These are phyloP conservation scores for Pugionium cornutum DNA, from an alignment of 345 rosid genomes.

Conservation along the genomic window DNA sequence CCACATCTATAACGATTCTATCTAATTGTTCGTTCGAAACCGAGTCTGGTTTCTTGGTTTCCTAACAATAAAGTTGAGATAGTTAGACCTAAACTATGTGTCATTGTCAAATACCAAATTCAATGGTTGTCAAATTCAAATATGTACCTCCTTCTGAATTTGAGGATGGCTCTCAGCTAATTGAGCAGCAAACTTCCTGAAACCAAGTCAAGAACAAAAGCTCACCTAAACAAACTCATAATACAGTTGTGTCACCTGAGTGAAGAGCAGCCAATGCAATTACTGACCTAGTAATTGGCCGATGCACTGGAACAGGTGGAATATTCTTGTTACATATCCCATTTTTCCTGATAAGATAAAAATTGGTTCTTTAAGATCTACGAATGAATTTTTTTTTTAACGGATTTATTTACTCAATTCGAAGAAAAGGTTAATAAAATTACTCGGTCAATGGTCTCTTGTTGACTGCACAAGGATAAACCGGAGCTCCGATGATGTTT, in stretches of 20 bases:
- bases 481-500: slow-evolving; percentile 65
- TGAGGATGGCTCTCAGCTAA: slow-evolving; percentile 62
- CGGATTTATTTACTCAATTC: background rate
- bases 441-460: slow-evolving; percentile 68
- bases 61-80: slow-evolving; percentile 39
- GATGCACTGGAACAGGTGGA: slow-evolving; percentile 59
- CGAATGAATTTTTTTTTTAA: background rate
- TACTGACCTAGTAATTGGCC: slow-evolving; percentile 75
- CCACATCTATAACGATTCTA: slow-evolving; percentile 51
- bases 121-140: background rate
- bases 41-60: slow-evolving; percentile 46
- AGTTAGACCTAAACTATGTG: background rate
- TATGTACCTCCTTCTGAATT: slow-evolving; percentile 50
- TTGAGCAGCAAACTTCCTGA: slow-evolving; percentile 81
- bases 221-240: background rate
- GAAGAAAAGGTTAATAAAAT: background rate
- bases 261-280: slow-evolving; percentile 1
- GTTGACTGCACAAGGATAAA: slow-evolving; percentile 66
- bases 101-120: background rate
- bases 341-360: slow-evolving; percentile 43
- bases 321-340: slow-evolving; percentile 53
- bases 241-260: background rate
- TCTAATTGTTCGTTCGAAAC: slow-evolving; percentile 45
- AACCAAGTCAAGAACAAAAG: slow-evolving; percentile 16
- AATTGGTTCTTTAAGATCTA: background rate